A percentile compares a stretch with the other conserved stretches of the same genome.
phyloP scores from a whole-genome alignment of 768 basidiomycete genomes.

The Tylopilus felleus region DNA sequence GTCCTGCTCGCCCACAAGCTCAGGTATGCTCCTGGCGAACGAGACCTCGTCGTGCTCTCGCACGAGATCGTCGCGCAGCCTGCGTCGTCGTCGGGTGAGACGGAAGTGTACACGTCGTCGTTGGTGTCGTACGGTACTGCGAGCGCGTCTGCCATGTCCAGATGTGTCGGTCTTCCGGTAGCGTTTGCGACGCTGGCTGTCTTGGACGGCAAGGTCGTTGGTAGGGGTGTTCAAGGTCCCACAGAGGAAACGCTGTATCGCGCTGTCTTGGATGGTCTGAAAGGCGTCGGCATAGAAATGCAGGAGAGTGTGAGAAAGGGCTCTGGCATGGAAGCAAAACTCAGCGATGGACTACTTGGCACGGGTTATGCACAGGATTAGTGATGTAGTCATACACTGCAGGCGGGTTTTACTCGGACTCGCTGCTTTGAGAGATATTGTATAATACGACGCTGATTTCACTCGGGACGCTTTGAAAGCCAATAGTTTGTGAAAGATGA shows the following conservation, averaged over 20 bases:
- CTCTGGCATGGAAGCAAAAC: conserved; percentile 44
- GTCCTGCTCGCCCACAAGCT: conserved; percentile 67
- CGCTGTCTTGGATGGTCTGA: conserved; percentile 60
- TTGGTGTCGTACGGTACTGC: conserved; percentile 60
- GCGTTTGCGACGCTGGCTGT: conserved; percentile 76
- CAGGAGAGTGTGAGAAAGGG: conserved; percentile 38
- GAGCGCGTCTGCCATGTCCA: conserved; percentile 79
- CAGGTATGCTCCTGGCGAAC: conserved; percentile 64
- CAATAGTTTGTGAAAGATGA: neutral
- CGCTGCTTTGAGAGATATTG: neutral
- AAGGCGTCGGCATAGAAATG: conserved; percentile 43
- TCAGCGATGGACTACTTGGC: conserved; percentile 19
- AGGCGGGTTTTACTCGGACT: neutral
- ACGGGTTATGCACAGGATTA: neutral
- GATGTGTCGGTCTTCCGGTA: conserved; percentile 84
- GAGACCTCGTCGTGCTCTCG: conserved; percentile 82
- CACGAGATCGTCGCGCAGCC: conserved; percentile 69
- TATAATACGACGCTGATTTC: neutral
- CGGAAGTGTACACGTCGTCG: conserved; percentile 63
- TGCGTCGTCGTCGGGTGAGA: conserved; percentile 12
- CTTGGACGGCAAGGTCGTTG: conserved; percentile 53
- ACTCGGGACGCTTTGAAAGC: neutral
- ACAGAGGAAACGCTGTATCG: conserved; percentile 55
- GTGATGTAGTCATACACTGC: neutral
- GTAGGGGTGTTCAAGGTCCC: conserved; percentile 69